Base-by-base conservation (phyloP, 306 rosid genomes). In the Acacia melanoxylon region DNA sequence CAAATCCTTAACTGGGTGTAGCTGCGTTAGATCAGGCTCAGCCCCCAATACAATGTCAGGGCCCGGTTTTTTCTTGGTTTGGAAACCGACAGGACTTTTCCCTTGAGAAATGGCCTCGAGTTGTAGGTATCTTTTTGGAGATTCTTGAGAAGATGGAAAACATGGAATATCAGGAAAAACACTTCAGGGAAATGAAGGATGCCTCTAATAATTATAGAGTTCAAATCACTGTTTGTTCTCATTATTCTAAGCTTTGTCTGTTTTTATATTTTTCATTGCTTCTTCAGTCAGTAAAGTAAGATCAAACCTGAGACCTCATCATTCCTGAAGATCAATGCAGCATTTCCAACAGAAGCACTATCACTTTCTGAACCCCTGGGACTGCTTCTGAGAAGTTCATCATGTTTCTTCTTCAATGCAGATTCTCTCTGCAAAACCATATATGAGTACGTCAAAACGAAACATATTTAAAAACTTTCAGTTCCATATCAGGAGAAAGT, bases 291-390 rank as follows among this genome's bases (percentile, higher is more conserved):
- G 84, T 82, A 56, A 59, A 90, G 85, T 54, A 75, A 85, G 89
- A 86, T 87, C 93, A 76, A 90, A 95, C 99, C 97, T 93, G 97
- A 90, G 89, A 86, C 80, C 89, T 88, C 90, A 70, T 85, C 83
- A 54, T 70, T 80, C 79, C 68, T 19, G 66, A 76, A 77, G 22
- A 86, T 84, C 37, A 88, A 81, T 46, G 81, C 86, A 44, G 83
- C 79, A 77, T 80, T 83, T 54, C 66, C 74, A 79, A 44, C 70
- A 71, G 59, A 68, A 78, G 52, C 59, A 19, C 78, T 49, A 10
- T 66, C 63, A 44, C 77, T 82, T 81, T 85, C 82, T 33, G 73
- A 72, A 41, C 83, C 83, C 66, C 24, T 81, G 72, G 29, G 75
- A 69, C 83, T 75, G 67, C 73, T 65, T 72, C 85, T 68, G 62